A percentile compares a stretch with the other conserved stretches of the same genome.
These are phyloP conservation scores for Lepraria neglecta DNA, from an alignment of 495 filamentous ascomycete species.

Conservation along the genomic window DNA sequence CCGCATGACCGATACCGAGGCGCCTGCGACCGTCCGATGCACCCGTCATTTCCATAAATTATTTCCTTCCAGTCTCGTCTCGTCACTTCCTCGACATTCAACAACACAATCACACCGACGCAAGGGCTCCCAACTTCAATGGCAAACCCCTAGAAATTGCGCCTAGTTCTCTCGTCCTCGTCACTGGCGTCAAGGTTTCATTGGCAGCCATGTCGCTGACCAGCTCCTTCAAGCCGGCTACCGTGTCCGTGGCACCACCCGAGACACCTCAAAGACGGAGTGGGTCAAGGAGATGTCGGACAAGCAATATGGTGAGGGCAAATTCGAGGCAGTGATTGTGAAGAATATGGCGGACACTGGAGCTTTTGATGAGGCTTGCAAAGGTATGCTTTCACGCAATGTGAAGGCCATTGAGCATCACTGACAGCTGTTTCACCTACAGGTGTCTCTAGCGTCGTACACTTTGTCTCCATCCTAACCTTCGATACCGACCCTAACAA, in stretches of 20 bases:
- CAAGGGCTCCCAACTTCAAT: conserved; percentile 2
- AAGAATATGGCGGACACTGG: conserved; percentile 35
- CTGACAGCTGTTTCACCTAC: not conserved
- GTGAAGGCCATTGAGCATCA: not conserved
- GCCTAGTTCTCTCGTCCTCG: conserved; percentile 33
- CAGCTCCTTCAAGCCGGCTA: conserved; percentile 46
- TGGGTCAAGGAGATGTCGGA: conserved; percentile 41
- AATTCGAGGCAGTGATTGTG: conserved; percentile 37
- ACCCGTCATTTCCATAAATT: too few relatives aligned
- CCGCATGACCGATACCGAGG: too few relatives aligned
- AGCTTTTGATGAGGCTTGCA: conserved; percentile 39
- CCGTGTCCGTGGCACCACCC: conserved; percentile 47
- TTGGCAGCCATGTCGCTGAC: conserved; percentile 47
- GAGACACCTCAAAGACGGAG: conserved; percentile 35
- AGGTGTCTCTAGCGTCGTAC: conserved; percentile 34
- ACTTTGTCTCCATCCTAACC: conserved; percentile 42
- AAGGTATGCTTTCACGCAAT: conserved; percentile 28
- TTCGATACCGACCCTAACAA: conserved; percentile 37
- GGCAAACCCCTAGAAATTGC: conserved; percentile 11
- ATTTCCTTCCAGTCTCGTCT: too few relatives aligned
- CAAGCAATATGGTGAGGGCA: conserved; percentile 35
- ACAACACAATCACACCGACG: conserved; percentile 6
- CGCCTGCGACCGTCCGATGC: too few relatives aligned
- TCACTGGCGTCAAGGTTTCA: conserved; percentile 55
- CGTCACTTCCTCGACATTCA: too few relatives aligned